phyloP scores from a whole-genome alignment of 225 moss, liverwort and hornwort species.

The Bryum argenteum region DNA sequence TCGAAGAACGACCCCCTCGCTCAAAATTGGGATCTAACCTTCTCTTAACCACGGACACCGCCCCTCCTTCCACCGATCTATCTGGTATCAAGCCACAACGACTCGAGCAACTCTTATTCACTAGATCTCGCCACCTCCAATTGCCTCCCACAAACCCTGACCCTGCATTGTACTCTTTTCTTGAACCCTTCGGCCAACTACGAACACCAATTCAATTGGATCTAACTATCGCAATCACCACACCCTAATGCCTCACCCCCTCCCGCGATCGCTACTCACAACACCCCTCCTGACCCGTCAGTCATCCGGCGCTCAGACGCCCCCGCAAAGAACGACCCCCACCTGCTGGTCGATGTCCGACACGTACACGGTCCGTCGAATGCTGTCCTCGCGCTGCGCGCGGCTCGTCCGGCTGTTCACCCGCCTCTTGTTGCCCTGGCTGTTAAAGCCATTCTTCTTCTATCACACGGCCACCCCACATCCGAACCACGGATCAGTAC shows the following conservation, averaged over 20 bases:
- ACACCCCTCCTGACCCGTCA: neutral
- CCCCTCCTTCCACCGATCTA: neutral
- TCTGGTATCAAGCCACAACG: neutral
- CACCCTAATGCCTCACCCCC: neutral
- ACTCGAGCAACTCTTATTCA: neutral
- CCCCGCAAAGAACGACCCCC: constrained; percentile 27
- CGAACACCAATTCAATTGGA: constrained; percentile 28
- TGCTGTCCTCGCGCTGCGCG: constrained; percentile 96
- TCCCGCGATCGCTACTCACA: constrained; percentile 7
- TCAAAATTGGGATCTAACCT: neutral
- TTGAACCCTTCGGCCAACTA: constrained; percentile 2
- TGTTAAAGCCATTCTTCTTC: constrained; percentile 85
- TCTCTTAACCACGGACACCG: neutral
- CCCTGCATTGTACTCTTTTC: constrained; percentile 28
- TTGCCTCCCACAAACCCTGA: constrained; percentile 13
- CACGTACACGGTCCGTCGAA: constrained; percentile 91
- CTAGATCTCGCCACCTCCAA: neutral
- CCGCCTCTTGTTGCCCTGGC: constrained; percentile 71
- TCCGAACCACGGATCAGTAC: constrained; percentile 45
- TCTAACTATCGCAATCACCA: neutral
- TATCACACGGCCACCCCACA: constrained; percentile 33
- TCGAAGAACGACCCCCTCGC: neutral
- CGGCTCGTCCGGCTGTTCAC: constrained; percentile 86
- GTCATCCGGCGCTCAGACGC: neutral
- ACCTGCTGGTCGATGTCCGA: constrained; percentile 99